These are phyloP conservation scores for Talaromyces marneffei DNA, from an alignment of 2,329 filamentous ascomycete genomes.

Conservation along the genomic window DNA sequence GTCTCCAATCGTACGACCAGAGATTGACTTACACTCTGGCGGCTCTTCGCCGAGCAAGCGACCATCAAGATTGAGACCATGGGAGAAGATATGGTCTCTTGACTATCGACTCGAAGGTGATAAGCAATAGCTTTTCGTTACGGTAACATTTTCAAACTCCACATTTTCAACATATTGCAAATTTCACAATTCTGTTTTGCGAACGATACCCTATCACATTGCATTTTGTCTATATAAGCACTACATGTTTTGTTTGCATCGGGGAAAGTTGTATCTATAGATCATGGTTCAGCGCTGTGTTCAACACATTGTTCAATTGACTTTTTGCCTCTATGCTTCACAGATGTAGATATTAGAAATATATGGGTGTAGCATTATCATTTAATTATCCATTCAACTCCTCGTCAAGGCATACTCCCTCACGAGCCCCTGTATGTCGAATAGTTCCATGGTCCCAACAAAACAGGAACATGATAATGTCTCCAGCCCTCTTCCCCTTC, in stretches of 20 bases:
- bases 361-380: background rate
- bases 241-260: slow-evolving; percentile 3
- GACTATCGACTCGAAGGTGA: slow-evolving; percentile 12
- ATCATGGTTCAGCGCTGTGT: background rate
- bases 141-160: background rate
- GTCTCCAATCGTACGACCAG: slow-evolving; percentile 4
- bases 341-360: background rate
- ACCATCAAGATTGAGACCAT: slow-evolving; percentile 10
- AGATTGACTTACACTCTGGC: background rate
- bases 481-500: slow-evolving; percentile 40
- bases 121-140: too few relatives aligned
- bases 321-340: background rate
- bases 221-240: slow-evolving; percentile 4
- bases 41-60: slow-evolving; percentile 11
- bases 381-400: background rate
- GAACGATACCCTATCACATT: slow-evolving; percentile 3
- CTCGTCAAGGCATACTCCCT: background rate
- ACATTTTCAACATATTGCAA: background rate
- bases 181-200: background rate
- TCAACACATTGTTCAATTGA: background rate
- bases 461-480: slow-evolving; percentile 48
- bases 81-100: slow-evolving; percentile 15
- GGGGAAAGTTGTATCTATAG: slow-evolving; percentile 7
- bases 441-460: slow-evolving; percentile 48
- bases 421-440: slow-evolving; percentile 47